Conservation (phyloP, 257 asterid species). For the Solanum stenotomum region DNA sequence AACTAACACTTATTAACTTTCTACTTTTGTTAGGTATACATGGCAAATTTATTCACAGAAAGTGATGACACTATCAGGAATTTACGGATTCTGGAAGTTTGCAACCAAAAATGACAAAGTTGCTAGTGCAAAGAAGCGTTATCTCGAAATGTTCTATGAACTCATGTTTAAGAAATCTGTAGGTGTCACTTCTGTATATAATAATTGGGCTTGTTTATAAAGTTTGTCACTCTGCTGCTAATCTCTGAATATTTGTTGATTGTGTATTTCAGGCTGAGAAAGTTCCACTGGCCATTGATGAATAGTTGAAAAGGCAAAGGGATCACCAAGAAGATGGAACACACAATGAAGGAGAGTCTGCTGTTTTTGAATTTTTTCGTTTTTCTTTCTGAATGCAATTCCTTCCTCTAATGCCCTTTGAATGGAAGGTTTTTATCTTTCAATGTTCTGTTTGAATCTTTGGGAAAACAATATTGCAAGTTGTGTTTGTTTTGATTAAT, state of each 20-base stretch:
- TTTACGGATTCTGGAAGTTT: conserved; percentile 7
- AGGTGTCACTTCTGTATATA: not conserved
- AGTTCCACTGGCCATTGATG: conserved; percentile 10
- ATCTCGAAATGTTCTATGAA: conserved; percentile 10
- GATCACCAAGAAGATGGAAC: not conserved
- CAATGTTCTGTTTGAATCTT: not conserved
- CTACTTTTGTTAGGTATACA: not conserved
- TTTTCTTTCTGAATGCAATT: not conserved
- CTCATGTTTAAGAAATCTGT: conserved; percentile 2
- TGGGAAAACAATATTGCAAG: not conserved
- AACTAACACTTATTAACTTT: not conserved
- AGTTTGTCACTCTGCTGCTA: not conserved
- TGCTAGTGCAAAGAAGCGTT: not conserved
- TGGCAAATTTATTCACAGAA: conserved; percentile 12
- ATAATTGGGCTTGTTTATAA: not conserved
- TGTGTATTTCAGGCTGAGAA: not conserved
- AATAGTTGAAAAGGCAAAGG: not conserved
- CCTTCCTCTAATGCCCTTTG: not conserved
- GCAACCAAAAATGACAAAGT: not conserved
- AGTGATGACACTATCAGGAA: conserved; percentile 2
- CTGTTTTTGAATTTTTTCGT: not conserved
- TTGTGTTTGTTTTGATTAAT: not conserved
- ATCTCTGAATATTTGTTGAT: not conserved
- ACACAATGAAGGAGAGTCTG: not conserved
- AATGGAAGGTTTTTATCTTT: not conserved